Percentiles rank a stretch among this genome's conserved stretches.
These are phyloP conservation scores for Epichloe sylvatica DNA, from an alignment of 2,329 filamentous ascomycete species.

Conservation along the genomic window DNA sequence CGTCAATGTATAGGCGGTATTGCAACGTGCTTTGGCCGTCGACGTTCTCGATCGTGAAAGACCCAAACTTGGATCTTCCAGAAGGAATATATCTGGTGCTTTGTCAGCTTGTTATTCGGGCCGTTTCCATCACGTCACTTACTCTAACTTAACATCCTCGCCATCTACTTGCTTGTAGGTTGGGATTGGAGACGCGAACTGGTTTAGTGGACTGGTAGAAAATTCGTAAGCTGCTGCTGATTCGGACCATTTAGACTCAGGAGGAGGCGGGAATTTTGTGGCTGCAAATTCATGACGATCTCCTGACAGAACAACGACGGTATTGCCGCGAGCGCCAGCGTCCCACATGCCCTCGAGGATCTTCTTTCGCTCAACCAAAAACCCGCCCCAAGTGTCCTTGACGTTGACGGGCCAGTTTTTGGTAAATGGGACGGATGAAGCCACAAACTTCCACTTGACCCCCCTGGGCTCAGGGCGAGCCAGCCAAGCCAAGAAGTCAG, in stretches of 20 bases:
- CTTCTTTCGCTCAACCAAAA: slow-evolving; percentile 61
- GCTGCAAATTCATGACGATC: slow-evolving; percentile 96
- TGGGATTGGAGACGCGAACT: slow-evolving; percentile 79
- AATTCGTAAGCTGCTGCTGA: slow-evolving; percentile 71
- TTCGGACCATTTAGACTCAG: slow-evolving; percentile 46
- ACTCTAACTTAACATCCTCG: slow-evolving; percentile 76
- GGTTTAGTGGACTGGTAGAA: slow-evolving; percentile 77
- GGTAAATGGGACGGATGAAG: slow-evolving; percentile 85
- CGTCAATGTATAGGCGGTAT: slow-evolving; percentile 74
- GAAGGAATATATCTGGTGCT: slow-evolving; percentile 55
- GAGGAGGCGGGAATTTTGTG: slow-evolving; percentile 58
- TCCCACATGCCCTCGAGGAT: slow-evolving; percentile 91
- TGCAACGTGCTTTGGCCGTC: slow-evolving; percentile 55
- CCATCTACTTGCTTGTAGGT: slow-evolving; percentile 73
- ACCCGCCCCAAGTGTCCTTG: slow-evolving; percentile 88
- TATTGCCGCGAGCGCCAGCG: slow-evolving; percentile 57
- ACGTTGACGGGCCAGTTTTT: slow-evolving; percentile 92
- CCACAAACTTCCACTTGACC: slow-evolving; percentile 85
- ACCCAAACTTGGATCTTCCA: slow-evolving; percentile 78
- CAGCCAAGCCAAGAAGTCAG: slow-evolving; percentile 68
- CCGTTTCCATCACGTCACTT: slow-evolving; percentile 20
- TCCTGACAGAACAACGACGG: slow-evolving; percentile 73
- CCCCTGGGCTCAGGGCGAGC: slow-evolving; percentile 58
- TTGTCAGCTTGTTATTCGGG: slow-evolving; percentile 2
- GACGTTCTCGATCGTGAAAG: slow-evolving; percentile 54